A percentile compares a stretch with the other conserved stretches of the same genome.
phyloP scores from a whole-genome alignment of 192 early-diverging fungal species.

The Chytriomyces sp. region DNA sequence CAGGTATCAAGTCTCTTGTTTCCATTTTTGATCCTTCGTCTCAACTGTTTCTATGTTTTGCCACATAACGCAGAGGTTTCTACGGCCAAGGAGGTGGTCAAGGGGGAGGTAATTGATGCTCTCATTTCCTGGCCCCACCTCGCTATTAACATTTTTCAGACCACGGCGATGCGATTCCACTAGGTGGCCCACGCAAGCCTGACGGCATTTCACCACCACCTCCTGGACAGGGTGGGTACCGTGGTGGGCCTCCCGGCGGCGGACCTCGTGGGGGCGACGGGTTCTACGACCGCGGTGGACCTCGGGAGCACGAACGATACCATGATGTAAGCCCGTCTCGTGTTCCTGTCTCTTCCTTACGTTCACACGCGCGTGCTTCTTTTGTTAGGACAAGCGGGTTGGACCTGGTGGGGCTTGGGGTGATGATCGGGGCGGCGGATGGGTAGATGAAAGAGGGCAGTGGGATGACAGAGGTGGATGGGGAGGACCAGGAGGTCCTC shows the following conservation, averaged over 20 bases:
- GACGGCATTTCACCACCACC: neutral
- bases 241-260: constrained; percentile 5
- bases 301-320: constrained; percentile 1
- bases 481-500: neutral
- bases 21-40: neutral
- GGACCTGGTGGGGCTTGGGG: no score
- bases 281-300: constrained; percentile 3
- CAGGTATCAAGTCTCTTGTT: neutral
- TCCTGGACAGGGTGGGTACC: neutral
- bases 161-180: neutral
- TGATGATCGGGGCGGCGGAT: neutral
- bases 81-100: neutral
- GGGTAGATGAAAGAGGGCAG: neutral
- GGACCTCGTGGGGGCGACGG: constrained; percentile 8
- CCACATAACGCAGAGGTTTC: neutral
- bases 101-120: no score
- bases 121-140: no score
- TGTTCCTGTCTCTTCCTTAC: neutral
- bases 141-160: neutral
- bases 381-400: neutral
- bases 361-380: neutral
- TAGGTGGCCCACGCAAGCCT: neutral
- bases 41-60: neutral
- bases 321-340: neutral
- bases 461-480: constrained; percentile 8